phyloP scores from a whole-genome alignment of 148 eudicot genomes.

The Camellia japonica region DNA sequence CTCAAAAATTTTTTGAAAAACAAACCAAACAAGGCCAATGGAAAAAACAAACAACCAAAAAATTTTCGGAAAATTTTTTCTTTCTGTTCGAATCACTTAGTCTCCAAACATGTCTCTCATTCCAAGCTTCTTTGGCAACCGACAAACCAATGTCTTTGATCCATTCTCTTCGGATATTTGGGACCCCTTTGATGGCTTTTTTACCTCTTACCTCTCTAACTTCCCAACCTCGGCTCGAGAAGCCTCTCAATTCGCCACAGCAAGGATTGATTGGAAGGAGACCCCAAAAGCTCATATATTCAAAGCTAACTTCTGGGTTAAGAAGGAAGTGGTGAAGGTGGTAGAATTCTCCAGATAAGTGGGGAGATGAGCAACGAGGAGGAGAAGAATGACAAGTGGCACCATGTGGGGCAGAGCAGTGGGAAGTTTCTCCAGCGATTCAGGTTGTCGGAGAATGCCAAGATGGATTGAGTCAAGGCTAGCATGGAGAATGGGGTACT shows the following conservation, averaged over 20 bases:
- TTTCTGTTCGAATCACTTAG: neutral
- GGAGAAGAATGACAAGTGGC: constrained; percentile 13
- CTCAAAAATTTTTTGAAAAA: too few species aligned
- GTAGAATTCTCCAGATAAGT: constrained; percentile 5
- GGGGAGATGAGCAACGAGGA: constrained; percentile 11
- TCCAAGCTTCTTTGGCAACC: constrained; percentile 10
- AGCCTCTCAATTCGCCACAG: constrained; percentile 1
- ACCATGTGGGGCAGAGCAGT: neutral
- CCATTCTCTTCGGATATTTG: neutral
- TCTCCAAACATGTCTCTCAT: neutral
- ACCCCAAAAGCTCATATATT: constrained; percentile 5
- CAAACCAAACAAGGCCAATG: too few species aligned
- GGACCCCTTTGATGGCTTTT: constrained; percentile 2
- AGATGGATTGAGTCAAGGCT: constrained; percentile 8
- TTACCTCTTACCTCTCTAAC: neutral
- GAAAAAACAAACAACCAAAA: too few species aligned
- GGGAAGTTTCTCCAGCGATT: constrained; percentile 4
- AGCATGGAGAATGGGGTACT: constrained; percentile 5
- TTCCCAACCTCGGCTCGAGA: neutral
- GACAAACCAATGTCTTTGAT: constrained; percentile 4
- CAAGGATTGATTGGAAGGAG: constrained; percentile 8
- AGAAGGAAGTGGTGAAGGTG: constrained; percentile 9
- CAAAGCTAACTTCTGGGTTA: constrained; percentile 8
- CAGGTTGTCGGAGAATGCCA: neutral
- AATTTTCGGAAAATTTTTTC: too few species aligned